A percentile compares a stretch with the other conserved stretches of the same genome.
phyloP scores from a whole-genome alignment of 202 grass and related monocot species.

The Miscanthus sacchariflorus region DNA sequence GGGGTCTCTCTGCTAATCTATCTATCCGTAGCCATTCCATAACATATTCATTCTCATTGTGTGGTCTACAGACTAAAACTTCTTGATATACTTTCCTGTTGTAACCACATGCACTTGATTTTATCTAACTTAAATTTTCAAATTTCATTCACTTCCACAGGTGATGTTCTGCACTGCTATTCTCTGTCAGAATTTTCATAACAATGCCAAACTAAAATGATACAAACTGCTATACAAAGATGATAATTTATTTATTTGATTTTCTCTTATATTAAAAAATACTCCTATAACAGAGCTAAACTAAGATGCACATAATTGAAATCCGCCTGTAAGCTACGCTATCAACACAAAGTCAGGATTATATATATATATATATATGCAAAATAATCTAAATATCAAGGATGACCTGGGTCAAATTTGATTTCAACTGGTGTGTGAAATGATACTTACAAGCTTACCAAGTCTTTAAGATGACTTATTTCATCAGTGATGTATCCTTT shows the following conservation, averaged over 20 bases:
- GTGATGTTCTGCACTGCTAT: constrained; percentile 20
- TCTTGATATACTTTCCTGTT: constrained; percentile 27
- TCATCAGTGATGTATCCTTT: constrained; percentile 88
- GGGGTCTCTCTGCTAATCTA: too few relatives aligned
- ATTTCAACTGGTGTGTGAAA: constrained; percentile 46
- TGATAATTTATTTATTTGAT: neutral
- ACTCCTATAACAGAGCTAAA: neutral
- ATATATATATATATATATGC: neutral
- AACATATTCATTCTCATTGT: too few relatives aligned
- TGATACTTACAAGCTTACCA: constrained; percentile 99
- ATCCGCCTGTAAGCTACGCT: constrained; percentile 14
- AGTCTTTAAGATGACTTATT: constrained; percentile 86
- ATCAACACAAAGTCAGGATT: constrained; percentile 15
- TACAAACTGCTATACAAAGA: constrained; percentile 6
- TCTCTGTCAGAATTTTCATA: neutral
- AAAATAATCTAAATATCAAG: constrained; percentile 6
- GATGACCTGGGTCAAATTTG: neutral
- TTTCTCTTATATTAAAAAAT: neutral
- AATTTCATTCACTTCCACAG: constrained; percentile 4
- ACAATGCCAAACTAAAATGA: constrained; percentile 3
- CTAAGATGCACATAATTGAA: neutral
- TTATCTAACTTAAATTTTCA: constrained; percentile 17
- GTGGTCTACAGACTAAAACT: constrained; percentile 24
- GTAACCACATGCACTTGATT: constrained; percentile 15
- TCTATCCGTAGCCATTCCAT: too few relatives aligned